phyloP scores from a whole-genome alignment of 1,284 basidiomycete genomes.

The Tremellales sp. region DNA sequence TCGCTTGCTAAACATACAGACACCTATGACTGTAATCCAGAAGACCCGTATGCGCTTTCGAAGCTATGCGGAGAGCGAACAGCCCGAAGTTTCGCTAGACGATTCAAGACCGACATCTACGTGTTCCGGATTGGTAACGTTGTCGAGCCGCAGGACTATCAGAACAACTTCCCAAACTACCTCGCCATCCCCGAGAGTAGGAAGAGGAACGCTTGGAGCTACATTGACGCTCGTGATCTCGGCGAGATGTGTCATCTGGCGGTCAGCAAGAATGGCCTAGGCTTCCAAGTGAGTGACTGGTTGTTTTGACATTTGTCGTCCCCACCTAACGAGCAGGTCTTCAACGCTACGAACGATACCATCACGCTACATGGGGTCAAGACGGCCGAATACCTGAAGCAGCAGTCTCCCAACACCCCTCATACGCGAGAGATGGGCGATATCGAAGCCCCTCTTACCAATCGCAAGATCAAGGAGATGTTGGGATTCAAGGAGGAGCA shows the following conservation, averaged over 20 bases:
- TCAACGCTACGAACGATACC: conserved; percentile 38
- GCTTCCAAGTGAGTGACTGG: conserved; percentile 34
- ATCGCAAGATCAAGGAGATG: conserved; percentile 30
- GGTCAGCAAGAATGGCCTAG: conserved; percentile 26
- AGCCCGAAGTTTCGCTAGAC: conserved; percentile 31
- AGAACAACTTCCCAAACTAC: conserved; percentile 25
- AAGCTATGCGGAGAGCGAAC: conserved; percentile 36
- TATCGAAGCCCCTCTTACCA: conserved; percentile 32
- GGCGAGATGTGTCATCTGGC: conserved; percentile 36
- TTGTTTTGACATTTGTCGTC: background rate
- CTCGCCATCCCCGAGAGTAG: conserved; percentile 24
- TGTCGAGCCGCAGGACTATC: conserved; percentile 39
- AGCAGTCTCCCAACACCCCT: conserved; percentile 20
- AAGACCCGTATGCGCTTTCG: conserved; percentile 32
- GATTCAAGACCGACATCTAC: conserved; percentile 34
- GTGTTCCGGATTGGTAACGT: conserved; percentile 40
- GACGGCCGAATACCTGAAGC: conserved; percentile 23
- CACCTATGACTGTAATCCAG: conserved; percentile 17
- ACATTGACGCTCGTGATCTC: conserved; percentile 40
- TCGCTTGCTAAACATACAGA: background rate
- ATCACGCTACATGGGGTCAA: conserved; percentile 20
- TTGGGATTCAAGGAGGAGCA: conserved; percentile 37
- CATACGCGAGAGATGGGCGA: conserved; percentile 31
- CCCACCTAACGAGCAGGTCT: conserved; percentile 9
- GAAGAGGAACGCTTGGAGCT: conserved; percentile 40